These are phyloP conservation scores for Nannochloropsis granulata DNA, from an alignment of 108 stramenopile species.

Conservation along the genomic window DNA sequence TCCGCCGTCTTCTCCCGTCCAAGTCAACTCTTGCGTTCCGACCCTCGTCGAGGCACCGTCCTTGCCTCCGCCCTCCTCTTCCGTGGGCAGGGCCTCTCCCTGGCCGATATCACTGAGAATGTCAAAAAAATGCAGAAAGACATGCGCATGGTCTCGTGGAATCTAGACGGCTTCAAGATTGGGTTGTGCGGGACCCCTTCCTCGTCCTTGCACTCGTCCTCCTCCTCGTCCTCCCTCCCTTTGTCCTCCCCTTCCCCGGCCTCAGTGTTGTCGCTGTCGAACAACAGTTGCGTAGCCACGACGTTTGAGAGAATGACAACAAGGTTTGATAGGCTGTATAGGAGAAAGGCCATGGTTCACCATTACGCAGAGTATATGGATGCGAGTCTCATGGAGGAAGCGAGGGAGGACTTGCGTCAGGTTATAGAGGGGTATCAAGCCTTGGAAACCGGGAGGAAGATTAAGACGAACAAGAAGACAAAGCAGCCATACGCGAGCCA, in stretches of 20 bases:
- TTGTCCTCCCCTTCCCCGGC: neutral
- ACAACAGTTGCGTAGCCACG: slow-evolving; percentile 27
- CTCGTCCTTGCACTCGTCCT: neutral
- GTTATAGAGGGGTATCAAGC: neutral
- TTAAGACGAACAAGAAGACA: neutral
- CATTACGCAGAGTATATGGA: slow-evolving; percentile 42
- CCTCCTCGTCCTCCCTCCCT: neutral
- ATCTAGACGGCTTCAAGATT: slow-evolving; percentile 48
- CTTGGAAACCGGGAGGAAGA: neutral
- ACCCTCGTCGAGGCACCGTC: slow-evolving; percentile 13
- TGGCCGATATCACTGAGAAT: slow-evolving; percentile 35
- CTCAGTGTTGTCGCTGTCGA: slow-evolving; percentile 31
- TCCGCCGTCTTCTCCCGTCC: slow-evolving; percentile 13
- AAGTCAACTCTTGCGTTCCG: slow-evolving; percentile 20
- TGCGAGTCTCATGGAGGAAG: slow-evolving; percentile 12
- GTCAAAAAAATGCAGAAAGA: slow-evolving; percentile 17
- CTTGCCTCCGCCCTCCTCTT: slow-evolving; percentile 42
- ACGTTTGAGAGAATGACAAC: slow-evolving; percentile 15
- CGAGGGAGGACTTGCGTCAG: neutral
- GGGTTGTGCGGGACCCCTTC: slow-evolving; percentile 37
- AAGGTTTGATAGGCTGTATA: slow-evolving; percentile 36
- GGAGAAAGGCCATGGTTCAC: slow-evolving; percentile 40
- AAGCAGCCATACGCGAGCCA: too few relatives aligned
- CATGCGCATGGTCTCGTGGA: slow-evolving; percentile 41
- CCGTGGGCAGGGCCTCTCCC: slow-evolving; percentile 31